Percentiles rank a stretch among this genome's conserved stretches.
phyloP scores from a whole-genome alignment of 1,284 basidiomycete species.

The Mycosarcoma maydis region DNA sequence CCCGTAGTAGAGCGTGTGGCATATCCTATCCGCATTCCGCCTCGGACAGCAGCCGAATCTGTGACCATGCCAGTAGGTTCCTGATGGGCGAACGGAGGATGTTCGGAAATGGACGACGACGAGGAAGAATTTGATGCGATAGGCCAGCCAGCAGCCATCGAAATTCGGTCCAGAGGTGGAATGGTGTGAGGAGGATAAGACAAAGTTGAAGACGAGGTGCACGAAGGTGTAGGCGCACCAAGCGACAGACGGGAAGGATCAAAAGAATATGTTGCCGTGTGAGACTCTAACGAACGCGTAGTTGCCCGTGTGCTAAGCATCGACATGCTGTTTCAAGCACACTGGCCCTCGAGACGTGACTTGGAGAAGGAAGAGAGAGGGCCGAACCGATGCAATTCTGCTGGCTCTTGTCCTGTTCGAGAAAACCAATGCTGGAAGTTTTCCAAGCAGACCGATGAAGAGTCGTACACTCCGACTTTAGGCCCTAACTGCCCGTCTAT shows the following conservation, averaged over 20 bases:
- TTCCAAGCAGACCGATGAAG: too few relatives aligned
- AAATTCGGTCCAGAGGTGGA: conserved; percentile 6
- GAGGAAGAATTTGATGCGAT: neutral
- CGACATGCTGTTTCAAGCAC: conserved; percentile 6
- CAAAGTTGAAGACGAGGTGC: conserved; percentile 2
- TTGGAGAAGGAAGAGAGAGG: neutral
- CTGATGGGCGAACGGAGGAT: conserved; percentile 7
- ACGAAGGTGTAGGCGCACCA: neutral
- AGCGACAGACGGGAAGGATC: conserved; percentile 10
- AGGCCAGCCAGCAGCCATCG: conserved; percentile 6
- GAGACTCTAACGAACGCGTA: conserved; percentile 12
- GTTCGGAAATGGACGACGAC: conserved; percentile 2
- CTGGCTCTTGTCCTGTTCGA: neutral
- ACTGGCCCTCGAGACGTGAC: neutral
- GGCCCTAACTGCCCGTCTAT: conserved; percentile 2
- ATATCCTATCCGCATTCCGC: conserved; percentile 10
- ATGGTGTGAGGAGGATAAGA: conserved; percentile 5
- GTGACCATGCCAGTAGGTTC: neutral
- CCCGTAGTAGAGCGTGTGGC: conserved; percentile 20
- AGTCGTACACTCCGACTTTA: too few relatives aligned
- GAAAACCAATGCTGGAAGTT: too few relatives aligned
- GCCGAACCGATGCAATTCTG: neutral
- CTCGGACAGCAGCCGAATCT: neutral
- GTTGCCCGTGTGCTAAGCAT: conserved; percentile 26
- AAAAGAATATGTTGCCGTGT: conserved; percentile 12